These are phyloP conservation scores for Pinus tabuliformis DNA, from an alignment of 75 land plant genomes.

Conservation along the genomic window DNA sequence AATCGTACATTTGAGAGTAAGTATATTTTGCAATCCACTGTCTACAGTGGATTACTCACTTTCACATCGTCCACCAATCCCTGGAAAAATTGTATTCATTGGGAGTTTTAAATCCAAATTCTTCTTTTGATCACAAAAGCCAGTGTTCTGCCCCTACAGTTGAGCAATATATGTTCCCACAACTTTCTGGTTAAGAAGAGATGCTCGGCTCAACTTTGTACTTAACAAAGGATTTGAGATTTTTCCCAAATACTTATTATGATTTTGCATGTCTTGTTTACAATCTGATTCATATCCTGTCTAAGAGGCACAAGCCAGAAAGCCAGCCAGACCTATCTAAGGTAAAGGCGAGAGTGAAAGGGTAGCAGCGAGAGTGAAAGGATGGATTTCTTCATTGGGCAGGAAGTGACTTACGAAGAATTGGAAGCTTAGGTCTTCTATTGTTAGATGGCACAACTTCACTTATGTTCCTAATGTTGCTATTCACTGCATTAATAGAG, in stretches of 20 bases:
- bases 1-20: too few species aligned
- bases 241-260: not conserved
- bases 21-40: not conserved
- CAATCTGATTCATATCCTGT: not conserved
- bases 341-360: too few species aligned
- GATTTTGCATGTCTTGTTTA: not conserved
- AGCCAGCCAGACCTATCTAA: too few species aligned
- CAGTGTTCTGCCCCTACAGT: not conserved
- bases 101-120: not conserved
- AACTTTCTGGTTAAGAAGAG: not conserved
- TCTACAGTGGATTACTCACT: conserved; percentile 7
- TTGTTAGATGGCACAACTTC: not conserved
- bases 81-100: not conserved
- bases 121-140: conserved; percentile 1
- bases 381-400: too few species aligned
- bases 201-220: not conserved
- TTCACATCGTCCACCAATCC: not conserved
- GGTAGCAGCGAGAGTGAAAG: too few species aligned
- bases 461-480: not conserved
- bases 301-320: too few species aligned
- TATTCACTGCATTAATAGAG: not conserved
- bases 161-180: not conserved
- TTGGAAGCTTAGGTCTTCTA: not conserved
- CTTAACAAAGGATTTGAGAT: not conserved
- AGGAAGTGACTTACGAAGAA: too few species aligned